These are phyloP conservation scores for Papiliotrema flavescens DNA, from an alignment of 1,284 basidiomycete species.

Conservation along the genomic window DNA sequence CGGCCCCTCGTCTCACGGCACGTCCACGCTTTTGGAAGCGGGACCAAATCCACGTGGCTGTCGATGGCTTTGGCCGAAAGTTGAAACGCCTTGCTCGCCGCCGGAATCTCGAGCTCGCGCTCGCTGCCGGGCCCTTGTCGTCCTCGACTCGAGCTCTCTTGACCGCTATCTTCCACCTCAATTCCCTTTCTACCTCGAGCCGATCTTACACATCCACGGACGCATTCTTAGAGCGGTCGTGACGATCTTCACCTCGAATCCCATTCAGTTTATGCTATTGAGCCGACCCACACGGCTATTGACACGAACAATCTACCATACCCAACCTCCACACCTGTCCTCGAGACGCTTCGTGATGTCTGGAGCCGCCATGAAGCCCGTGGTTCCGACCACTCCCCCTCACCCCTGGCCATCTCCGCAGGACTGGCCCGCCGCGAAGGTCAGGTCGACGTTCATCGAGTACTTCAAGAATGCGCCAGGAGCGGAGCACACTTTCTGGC, in stretches of 20 bases:
- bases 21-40: too few relatives aligned
- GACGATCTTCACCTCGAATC: neutral
- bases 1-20: too few relatives aligned
- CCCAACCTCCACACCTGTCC: neutral
- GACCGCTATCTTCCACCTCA: neutral
- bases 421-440: constrained; percentile 65
- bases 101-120: neutral
- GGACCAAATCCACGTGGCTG: neutral
- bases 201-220: neutral
- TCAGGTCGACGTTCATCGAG: constrained; percentile 71
- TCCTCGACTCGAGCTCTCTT: neutral
- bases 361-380: constrained; percentile 27
- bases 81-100: neutral
- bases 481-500: constrained; percentile 78
- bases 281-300: neutral
- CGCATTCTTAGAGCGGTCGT: too few relatives aligned
- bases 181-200: neutral
- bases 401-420: constrained; percentile 45
- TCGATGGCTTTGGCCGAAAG: neutral
- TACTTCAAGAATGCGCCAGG: constrained; percentile 66
- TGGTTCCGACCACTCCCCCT: constrained; percentile 37
- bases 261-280: constrained; percentile 2
- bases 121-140: neutral
- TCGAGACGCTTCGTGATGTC: constrained; percentile 16
- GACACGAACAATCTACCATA: too few relatives aligned